Evolutionary conservation across 192 early-diverging fungal species (phyloP).

Genomic region (Coemansia sp.): DNA sequence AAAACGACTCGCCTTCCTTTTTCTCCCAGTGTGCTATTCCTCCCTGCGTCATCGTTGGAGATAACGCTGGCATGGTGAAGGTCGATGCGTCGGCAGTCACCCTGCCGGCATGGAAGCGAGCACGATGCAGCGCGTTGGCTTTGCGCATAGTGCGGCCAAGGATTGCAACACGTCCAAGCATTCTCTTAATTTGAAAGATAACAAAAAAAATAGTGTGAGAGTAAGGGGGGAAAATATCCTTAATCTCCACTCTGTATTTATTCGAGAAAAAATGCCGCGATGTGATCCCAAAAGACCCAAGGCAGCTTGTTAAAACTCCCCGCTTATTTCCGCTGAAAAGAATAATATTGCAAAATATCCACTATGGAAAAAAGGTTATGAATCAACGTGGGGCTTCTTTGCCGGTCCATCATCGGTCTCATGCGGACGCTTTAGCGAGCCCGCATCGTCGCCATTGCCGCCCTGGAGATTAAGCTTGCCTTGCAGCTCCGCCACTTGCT

Average conservation of each 20-base stretch:
- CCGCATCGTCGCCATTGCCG: neutral
- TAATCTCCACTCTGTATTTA: too few species aligned
- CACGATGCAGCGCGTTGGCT: conserved; percentile 11
- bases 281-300: neutral
- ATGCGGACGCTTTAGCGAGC: conserved; percentile 29
- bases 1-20: conserved; percentile 85
- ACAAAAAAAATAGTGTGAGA: neutral
- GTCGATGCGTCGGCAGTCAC: conserved; percentile 28
- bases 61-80: conserved; percentile 95
- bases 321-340: neutral
- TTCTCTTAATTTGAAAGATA: neutral
- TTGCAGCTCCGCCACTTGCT: conserved; percentile 28
- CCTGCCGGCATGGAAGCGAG: conserved; percentile 63
- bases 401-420: conserved; percentile 33
- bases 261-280: too few species aligned
- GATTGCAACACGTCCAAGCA: neutral
- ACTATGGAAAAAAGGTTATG: neutral
- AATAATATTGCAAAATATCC: neutral
- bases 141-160: too few species aligned
- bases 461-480: conserved; percentile 12
- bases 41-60: conserved; percentile 98
- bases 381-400: conserved; percentile 42
- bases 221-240: too few species aligned
- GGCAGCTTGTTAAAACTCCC: conserved; percentile 4
- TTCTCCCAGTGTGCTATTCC: conserved; percentile 94